These are phyloP conservation scores for Agaricus subrufescens DNA, from an alignment of 768 basidiomycete genomes.

Conservation along the genomic window DNA sequence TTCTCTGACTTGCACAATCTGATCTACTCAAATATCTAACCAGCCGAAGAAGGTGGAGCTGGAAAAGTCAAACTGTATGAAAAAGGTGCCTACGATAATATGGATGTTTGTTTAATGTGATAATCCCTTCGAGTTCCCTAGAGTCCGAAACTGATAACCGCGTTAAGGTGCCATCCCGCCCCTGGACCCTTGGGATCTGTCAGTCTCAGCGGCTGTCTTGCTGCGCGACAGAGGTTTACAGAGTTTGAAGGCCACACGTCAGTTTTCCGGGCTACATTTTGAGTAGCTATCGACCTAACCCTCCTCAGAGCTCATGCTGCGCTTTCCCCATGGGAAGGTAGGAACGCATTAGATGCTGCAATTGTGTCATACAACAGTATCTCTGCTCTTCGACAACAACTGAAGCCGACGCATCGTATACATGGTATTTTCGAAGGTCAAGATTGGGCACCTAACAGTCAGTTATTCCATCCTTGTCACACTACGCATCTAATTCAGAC, in stretches of 20 bases:
- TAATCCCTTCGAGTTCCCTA: not conserved
- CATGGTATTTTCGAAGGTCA: constrained; percentile 73
- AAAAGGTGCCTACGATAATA: constrained; percentile 71
- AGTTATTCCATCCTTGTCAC: constrained; percentile 15
- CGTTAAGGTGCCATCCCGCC: constrained; percentile 72
- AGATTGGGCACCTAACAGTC: constrained; percentile 33
- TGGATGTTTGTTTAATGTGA: constrained; percentile 76
- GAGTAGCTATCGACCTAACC: not conserved
- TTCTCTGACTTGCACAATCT: not conserved
- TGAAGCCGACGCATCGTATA: constrained; percentile 70
- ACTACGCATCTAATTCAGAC: not conserved
- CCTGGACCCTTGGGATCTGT: constrained; percentile 69
- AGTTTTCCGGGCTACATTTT: constrained; percentile 9
- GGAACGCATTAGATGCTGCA: constrained; percentile 83
- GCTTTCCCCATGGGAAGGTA: constrained; percentile 80
- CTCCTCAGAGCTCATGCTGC: constrained; percentile 65
- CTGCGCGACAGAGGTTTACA: constrained; percentile 52
- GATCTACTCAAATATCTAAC: not conserved
- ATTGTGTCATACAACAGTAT: constrained; percentile 80
- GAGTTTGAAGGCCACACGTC: constrained; percentile 77
- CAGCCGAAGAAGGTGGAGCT: constrained; percentile 76
- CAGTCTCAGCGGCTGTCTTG: constrained; percentile 60
- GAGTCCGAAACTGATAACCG: not conserved
- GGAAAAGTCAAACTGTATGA: constrained; percentile 72
- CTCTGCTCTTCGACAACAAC: constrained; percentile 76